These are phyloP conservation scores for Trichosporon sp. DNA, from an alignment of 1,284 basidiomycete species.

Conservation along the genomic window DNA sequence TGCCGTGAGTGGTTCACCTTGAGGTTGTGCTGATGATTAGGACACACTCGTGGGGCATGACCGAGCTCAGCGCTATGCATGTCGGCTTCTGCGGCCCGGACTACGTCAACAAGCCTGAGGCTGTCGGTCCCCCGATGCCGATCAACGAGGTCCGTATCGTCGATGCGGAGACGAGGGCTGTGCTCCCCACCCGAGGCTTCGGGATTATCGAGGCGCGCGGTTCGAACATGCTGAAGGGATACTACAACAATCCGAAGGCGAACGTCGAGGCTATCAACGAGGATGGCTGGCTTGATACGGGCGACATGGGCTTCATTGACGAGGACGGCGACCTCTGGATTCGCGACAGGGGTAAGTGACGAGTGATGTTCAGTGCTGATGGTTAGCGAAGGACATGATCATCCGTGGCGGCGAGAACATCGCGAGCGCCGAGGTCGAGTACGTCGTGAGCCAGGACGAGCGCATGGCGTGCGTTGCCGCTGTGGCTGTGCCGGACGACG, in stretches of 20 bases:
- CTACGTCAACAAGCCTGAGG: constrained; percentile 37
- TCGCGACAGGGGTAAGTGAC: constrained; percentile 22
- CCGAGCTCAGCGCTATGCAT: constrained; percentile 24
- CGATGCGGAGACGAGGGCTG: constrained; percentile 38
- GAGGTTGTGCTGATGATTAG: not conserved
- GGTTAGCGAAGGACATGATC: constrained; percentile 41
- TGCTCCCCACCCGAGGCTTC: constrained; percentile 33
- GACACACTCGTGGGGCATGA: constrained; percentile 32
- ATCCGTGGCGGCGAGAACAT: constrained; percentile 55
- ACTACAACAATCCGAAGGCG: constrained; percentile 32
- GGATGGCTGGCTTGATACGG: constrained; percentile 54
- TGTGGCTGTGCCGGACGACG: constrained; percentile 44
- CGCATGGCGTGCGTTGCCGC: constrained; percentile 45
- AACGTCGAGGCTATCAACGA: constrained; percentile 22
- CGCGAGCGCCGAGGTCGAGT: constrained; percentile 50
- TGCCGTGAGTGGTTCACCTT: not conserved
- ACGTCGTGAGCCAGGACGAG: constrained; percentile 45
- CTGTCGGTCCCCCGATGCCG: constrained; percentile 45
- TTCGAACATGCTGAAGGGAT: constrained; percentile 52
- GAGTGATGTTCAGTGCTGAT: not conserved
- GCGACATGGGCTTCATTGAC: constrained; percentile 47
- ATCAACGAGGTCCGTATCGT: constrained; percentile 45
- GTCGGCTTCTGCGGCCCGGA: constrained; percentile 34
- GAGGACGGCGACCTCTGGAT: constrained; percentile 46
- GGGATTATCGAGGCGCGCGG: constrained; percentile 48